Evolutionary conservation across 306 rosid species (phyloP), one percentile per base, ranked within the genome.

Genomic region (Cyamopsis tetragonoloba): DNA sequence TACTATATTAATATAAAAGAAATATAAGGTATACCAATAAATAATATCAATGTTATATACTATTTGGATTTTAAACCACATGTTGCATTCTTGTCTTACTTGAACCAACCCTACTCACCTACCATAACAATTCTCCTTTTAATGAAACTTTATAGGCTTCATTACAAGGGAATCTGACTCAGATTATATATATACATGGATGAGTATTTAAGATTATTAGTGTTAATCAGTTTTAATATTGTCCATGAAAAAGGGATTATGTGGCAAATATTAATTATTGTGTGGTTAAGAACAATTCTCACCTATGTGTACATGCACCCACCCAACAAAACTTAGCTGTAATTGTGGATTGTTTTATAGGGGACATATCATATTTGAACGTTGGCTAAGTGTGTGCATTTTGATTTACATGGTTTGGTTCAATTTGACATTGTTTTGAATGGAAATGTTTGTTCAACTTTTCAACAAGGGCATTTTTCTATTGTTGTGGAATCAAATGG

Each of bases 401-500:
- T 86, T 74, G 83, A 79, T 59, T 81, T 76, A 15, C 54, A 76
- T 28, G 88, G 88, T n/a, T 70, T 74, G 12, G 68, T 83, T 24
- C 66, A 79, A 7, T 78, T 83, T 51, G 84, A 76, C 57, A 62
- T 19, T 0, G 28, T 73, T 5, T 62, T 57, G 58, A 68, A 56
- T 2, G 82, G 81, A 10, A 78, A 79, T 76, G 71, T 63, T 15
- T 86, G 88, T 71, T 13, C 77, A 62, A 28, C 68, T 48, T 2
- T 54, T 24, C 57, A 81, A 71, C 83, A 83, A 62, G 91, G 91
- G 9, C 91, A 86, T 8, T 77, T 81, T 27, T 81, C 88, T 1
- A 53, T 86, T 32, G 88, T 73, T 61, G 77, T 66, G 46, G 85
- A 81, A 53, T 56, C 84, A 54, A 27, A 18, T 31, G 65, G 83